A percentile compares a stretch with the other conserved stretches of the same genome.
Evolutionary conservation across 306 rosid genomes (phyloP).

Genomic region (Pyrus pyrifolia): DNA sequence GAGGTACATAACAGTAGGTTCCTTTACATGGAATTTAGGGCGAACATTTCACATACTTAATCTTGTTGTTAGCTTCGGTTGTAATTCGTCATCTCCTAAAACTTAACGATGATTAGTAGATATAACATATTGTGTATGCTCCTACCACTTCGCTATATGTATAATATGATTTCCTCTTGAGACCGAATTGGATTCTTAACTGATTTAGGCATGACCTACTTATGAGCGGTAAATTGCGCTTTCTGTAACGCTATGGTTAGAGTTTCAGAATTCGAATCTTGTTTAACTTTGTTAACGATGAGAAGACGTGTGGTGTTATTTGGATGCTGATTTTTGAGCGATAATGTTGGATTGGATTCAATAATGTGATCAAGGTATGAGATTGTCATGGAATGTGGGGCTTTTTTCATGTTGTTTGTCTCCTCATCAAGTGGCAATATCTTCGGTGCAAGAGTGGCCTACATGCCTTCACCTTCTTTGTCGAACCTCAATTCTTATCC

Average conservation of each 20-base stretch:
- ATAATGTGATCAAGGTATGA: not conserved
- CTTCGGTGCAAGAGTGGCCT: not conserved
- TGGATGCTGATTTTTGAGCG: not conserved
- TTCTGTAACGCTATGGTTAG: no score
- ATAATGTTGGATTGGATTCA: not conserved
- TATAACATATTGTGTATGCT: not conserved
- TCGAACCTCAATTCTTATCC: not conserved
- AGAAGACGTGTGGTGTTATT: not conserved
- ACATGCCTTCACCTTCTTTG: constrained; percentile 4
- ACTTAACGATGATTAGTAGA: not conserved
- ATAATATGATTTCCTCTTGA: not conserved
- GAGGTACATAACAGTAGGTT: constrained; percentile 6
- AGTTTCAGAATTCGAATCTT: not conserved
- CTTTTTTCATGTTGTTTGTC: not conserved
- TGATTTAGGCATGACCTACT: not conserved
- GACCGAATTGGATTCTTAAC: not conserved
- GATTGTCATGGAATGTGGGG: not conserved
- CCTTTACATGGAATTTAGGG: not conserved
- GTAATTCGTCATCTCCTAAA: not conserved
- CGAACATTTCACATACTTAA: not conserved
- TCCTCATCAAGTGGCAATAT: constrained; percentile 4
- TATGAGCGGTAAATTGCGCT: not conserved
- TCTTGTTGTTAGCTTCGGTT: constrained; percentile 3
- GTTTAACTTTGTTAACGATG: not conserved
- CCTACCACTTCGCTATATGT: not conserved